A percentile compares a stretch with the other conserved stretches of the same genome.
Evolutionary conservation across 805 yeast genomes (phyloP).

Genomic region (Saccharomyces paradoxus): DNA sequence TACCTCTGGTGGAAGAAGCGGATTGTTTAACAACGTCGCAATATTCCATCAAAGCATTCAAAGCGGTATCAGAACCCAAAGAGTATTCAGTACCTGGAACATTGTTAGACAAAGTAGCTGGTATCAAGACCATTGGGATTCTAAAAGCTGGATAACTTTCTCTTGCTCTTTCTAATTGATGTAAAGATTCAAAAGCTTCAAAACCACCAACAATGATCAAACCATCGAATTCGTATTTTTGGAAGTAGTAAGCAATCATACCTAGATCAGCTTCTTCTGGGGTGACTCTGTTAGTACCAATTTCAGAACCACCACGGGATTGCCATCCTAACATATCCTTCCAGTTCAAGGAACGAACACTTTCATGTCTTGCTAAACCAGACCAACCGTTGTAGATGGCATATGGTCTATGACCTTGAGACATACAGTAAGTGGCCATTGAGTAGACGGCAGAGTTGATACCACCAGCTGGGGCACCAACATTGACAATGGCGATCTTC

Average conservation of each 20-base stretch:
- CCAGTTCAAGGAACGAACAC: conserved; percentile 56
- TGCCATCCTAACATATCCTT: conserved; percentile 67
- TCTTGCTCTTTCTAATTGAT: conserved; percentile 56
- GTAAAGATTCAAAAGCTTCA: conserved; percentile 66
- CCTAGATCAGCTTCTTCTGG: conserved; percentile 64
- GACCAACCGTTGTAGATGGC: conserved; percentile 70
- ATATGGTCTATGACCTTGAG: conserved; percentile 63
- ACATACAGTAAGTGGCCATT: conserved; percentile 64
- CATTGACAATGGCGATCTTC: conserved; percentile 62
- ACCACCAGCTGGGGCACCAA: conserved; percentile 78
- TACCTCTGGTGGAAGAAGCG: conserved; percentile 69
- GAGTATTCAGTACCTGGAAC: conserved; percentile 81
- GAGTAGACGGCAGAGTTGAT: conserved; percentile 73
- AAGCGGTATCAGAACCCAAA: conserved; percentile 66
- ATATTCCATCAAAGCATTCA: conserved; percentile 60
- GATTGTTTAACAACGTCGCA: conserved; percentile 75
- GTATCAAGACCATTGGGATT: conserved; percentile 70
- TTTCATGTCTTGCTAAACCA: conserved; percentile 58
- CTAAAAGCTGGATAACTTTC: conserved; percentile 58
- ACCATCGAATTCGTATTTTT: conserved; percentile 62
- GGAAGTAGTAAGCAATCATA: conserved; percentile 61
- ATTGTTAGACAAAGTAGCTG: conserved; percentile 73
- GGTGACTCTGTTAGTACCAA: conserved; percentile 69
- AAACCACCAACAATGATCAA: conserved; percentile 73
- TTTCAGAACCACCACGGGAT: conserved; percentile 68